phyloP scores from a whole-genome alignment of 2,329 filamentous ascomycete genomes.

The Colletotrichum musicola region DNA sequence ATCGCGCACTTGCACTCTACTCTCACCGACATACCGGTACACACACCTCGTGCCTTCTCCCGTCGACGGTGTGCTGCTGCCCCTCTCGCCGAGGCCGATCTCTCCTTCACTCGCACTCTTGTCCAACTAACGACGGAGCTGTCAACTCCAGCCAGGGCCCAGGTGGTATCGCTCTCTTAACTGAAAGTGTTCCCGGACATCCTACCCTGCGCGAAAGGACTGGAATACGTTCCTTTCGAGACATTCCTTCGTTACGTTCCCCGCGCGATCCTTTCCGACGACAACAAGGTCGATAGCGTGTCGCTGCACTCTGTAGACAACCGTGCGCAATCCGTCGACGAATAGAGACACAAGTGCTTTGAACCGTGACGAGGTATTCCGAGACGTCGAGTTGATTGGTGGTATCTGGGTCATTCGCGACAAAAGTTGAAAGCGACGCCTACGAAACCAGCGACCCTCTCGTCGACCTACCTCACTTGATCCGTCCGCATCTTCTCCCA shows the following conservation, averaged over 20 bases:
- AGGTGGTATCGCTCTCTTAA: conserved; percentile 33
- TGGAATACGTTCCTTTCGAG: conserved; percentile 56
- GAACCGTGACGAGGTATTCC: conserved; percentile 38
- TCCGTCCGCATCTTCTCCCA: conserved; percentile 9
- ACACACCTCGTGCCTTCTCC: not conserved
- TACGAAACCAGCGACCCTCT: conserved; percentile 32
- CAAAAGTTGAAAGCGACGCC: conserved; percentile 28
- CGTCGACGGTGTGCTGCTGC: not conserved
- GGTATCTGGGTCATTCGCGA: conserved; percentile 39
- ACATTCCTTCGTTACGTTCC: conserved; percentile 34
- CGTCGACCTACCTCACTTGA: conserved; percentile 35
- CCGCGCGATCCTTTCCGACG: conserved; percentile 39
- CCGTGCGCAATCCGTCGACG: conserved; percentile 30
- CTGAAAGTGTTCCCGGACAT: conserved; percentile 30
- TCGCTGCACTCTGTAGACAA: conserved; percentile 41
- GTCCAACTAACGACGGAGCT: conserved; percentile 28
- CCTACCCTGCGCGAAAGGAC: conserved; percentile 48
- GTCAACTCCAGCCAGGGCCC: conserved; percentile 24
- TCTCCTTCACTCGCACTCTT: conserved; percentile 6
- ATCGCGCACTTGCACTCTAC: not conserved
- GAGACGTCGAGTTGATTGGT: conserved; percentile 37
- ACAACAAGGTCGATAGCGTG: conserved; percentile 39
- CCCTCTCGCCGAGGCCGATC: conserved; percentile 16
- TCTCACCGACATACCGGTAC: conserved; percentile 5
- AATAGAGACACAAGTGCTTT: conserved; percentile 41